Percentiles rank a stretch among this genome's conserved stretches.
Conservation (phyloP, 106 monocot genomes). For the Gastrodia elata region DNA sequence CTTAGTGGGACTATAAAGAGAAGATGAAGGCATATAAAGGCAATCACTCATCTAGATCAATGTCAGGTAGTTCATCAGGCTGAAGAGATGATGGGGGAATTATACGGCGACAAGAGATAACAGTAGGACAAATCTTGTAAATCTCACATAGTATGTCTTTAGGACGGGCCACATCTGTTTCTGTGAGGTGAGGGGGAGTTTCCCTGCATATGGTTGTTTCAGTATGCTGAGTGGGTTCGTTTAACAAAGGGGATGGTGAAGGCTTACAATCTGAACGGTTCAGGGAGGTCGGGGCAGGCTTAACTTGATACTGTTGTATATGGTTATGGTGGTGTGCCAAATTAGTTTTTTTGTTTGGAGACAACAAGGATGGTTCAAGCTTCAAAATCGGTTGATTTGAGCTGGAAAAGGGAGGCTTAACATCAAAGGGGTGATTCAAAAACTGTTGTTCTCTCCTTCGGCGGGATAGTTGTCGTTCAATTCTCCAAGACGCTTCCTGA, state of each 20-base stretch:
- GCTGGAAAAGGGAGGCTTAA: background rate
- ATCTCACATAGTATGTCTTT: constrained; percentile 7
- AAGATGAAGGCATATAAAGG: background rate
- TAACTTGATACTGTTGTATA: background rate
- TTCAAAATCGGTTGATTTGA: background rate
- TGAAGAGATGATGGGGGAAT: background rate
- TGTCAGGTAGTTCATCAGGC: background rate
- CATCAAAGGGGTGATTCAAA: background rate
- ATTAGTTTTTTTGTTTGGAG: background rate
- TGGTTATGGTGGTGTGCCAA: background rate
- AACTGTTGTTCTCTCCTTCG: background rate
- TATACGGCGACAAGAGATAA: constrained; percentile 9
- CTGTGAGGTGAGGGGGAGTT: background rate
- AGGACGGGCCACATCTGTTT: background rate
- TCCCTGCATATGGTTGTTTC: background rate
- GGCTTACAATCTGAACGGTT: background rate
- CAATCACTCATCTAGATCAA: background rate
- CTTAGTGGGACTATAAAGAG: too few relatives aligned
- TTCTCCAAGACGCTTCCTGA: constrained; percentile 48
- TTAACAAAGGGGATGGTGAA: background rate
- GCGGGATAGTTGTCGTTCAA: constrained; percentile 34
- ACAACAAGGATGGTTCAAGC: background rate
- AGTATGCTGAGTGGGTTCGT: background rate
- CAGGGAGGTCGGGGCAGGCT: background rate
- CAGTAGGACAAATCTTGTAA: constrained; percentile 4